phyloP scores from a whole-genome alignment of 495 filamentous ascomycete species.

The Talaromyces ruber region DNA sequence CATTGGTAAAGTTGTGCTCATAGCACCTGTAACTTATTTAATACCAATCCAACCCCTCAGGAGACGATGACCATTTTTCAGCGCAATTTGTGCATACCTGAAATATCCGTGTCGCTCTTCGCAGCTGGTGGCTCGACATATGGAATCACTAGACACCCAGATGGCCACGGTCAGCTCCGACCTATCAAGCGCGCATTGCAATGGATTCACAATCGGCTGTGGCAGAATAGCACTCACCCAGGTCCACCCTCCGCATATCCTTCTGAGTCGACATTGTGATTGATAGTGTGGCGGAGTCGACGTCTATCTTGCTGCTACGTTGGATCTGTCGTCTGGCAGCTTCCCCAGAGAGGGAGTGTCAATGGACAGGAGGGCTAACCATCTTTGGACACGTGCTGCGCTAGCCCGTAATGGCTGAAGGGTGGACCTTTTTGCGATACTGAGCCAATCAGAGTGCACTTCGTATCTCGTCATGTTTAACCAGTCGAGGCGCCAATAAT shows the following conservation, averaged over 20 bases:
- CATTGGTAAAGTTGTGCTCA: conserved; percentile 85
- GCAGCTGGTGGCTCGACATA: conserved; percentile 51
- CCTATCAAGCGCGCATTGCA: not conserved
- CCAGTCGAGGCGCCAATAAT: not conserved
- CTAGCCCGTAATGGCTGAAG: not conserved
- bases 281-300: not conserved
- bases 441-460: not conserved
- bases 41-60: conserved; percentile 6
- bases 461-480: not conserved
- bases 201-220: not conserved
- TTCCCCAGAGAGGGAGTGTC: not conserved
- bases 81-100: conserved; percentile 26
- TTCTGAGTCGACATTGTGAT: conserved; percentile 64
- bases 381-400: conserved; percentile 3
- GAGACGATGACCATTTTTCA: not conserved
- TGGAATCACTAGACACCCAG: conserved; percentile 44
- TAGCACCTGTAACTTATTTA: conserved; percentile 44
- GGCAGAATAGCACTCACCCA: conserved; percentile 49
- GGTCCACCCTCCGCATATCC: conserved; percentile 78
- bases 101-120: conserved; percentile 46
- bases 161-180: not conserved
- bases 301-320: not conserved
- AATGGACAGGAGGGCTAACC: not conserved
- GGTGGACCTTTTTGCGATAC: not conserved
- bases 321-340: not conserved